Base-by-base conservation (phyloP, 140 eudicot species). In the Eryngium alpinum region DNA sequence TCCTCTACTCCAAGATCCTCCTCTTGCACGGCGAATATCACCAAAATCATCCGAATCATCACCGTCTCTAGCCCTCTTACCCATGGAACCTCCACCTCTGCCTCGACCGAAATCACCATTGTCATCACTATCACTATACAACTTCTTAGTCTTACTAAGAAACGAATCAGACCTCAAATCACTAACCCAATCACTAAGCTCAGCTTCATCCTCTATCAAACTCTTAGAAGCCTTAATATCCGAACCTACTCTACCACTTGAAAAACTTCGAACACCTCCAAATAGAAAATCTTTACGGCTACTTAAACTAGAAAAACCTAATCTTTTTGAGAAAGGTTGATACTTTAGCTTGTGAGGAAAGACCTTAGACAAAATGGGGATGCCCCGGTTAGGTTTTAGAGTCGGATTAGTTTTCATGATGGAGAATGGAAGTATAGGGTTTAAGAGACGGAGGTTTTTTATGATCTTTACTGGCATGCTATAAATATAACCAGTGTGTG, bases 121-220 rank as follows among this genome's bases (percentile, higher is more conserved):
- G 34, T 70, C 86, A 56, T 84, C 89, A 25, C 70, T 65, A 32
- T 85, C 94, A 51, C 89, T 79, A 33, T 79, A 82, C 80, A 84
- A 2, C 1, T 9, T 10, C 32, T 65, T 78, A 60, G 78, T 80
- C 50, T 84, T 86, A 65, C 57, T 87, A 27, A 49, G 63, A 76
- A 86, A 82, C 14, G 90, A 87, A 25, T 80, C 79, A 27, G 97
- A 89, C 80, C 88, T 86, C 90, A 96, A 82, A 73, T 87, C 93
- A 75, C 89, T 86, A 44, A 94, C 92, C 99, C 97, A 92, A 44
- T 89, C 91, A 81, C 88, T 84, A 50, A 92, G 65, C 16, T 89
- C 96, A 51, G 94, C 92, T 62, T 95, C 97, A 65, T 96, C 99
- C 72, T 90, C 99, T 82, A 90, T 80, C 77, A 96, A 75, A 72